A percentile compares a stretch with the other conserved stretches of the same genome.
phyloP scores from a whole-genome alignment of 2,329 filamentous ascomycete species.

The Pyricularia grisea region DNA sequence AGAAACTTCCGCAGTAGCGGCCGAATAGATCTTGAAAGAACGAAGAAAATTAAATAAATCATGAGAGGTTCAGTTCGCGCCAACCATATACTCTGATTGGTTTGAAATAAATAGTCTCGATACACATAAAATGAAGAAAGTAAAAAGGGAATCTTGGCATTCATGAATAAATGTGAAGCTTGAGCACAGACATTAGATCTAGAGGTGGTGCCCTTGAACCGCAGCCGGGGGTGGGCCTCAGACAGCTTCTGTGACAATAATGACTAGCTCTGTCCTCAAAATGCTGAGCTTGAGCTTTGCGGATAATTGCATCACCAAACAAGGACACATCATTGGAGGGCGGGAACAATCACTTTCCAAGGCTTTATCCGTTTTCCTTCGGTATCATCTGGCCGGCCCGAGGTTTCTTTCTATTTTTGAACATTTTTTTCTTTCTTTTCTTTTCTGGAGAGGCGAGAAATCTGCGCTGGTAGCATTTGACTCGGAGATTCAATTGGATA shows the following conservation, averaged over 20 bases:
- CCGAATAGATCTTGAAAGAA: too few species aligned
- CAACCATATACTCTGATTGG: neutral
- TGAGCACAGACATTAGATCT: neutral
- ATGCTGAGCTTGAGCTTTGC: neutral
- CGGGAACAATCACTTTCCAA: neutral
- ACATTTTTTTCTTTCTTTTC: neutral
- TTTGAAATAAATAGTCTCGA: neutral
- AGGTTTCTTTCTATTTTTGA: neutral
- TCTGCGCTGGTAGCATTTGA: neutral
- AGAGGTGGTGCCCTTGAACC: neutral
- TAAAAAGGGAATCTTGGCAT: neutral
- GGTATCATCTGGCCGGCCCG: neutral
- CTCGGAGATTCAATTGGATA: neutral
- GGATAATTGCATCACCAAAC: neutral
- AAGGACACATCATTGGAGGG: constrained; percentile 3
- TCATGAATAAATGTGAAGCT: neutral
- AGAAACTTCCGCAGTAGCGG: neutral
- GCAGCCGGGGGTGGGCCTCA: constrained; percentile 3
- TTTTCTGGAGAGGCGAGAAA: neutral
- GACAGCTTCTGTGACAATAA: constrained; percentile 7
- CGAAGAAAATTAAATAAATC: neutral
- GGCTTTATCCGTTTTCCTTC: neutral
- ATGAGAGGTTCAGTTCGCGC: too few species aligned
- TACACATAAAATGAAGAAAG: neutral
- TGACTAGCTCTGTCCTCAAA: neutral